A percentile compares a stretch with the other conserved stretches of the same genome.
These are phyloP conservation scores for Candida boidinii DNA, from an alignment of 805 yeast species.

Conservation along the genomic window DNA sequence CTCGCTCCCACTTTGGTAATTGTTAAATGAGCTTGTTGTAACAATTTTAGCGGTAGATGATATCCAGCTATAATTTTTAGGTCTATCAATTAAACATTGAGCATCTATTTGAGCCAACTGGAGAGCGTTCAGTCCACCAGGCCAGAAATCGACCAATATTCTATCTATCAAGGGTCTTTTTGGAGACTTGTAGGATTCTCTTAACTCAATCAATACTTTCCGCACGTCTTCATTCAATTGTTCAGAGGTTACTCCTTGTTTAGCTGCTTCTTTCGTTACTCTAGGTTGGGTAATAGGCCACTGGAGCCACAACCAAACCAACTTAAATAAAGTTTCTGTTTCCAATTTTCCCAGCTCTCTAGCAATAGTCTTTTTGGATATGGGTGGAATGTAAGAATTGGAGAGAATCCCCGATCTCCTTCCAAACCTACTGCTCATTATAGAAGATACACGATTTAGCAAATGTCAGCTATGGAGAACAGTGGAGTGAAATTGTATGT, in stretches of 20 bases:
- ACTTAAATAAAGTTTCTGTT: slow-evolving; percentile 20
- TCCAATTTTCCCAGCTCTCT: slow-evolving; percentile 19
- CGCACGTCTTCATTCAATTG: slow-evolving; percentile 10
- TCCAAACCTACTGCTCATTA: neutral
- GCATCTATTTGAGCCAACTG: slow-evolving; percentile 69
- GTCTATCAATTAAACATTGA: slow-evolving; percentile 52
- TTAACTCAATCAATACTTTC: slow-evolving; percentile 7
- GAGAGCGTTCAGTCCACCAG: slow-evolving; percentile 47
- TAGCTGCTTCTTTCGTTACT: slow-evolving; percentile 11
- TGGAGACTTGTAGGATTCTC: slow-evolving; percentile 4
- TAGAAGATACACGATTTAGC: too few species aligned
- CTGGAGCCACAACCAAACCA: slow-evolving; percentile 25
- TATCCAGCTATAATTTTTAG: slow-evolving; percentile 38
- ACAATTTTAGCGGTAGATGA: slow-evolving; percentile 35
- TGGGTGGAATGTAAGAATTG: slow-evolving; percentile 24
- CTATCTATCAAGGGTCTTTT: slow-evolving; percentile 32
- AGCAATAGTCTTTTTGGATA: slow-evolving; percentile 12
- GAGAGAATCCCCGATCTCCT: slow-evolving; percentile 23
- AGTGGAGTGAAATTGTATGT: too few species aligned
- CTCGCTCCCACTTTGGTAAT: slow-evolving; percentile 3
- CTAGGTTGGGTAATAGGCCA: slow-evolving; percentile 22
- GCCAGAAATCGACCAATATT: slow-evolving; percentile 43
- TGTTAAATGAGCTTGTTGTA: slow-evolving; percentile 14
- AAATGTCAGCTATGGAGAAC: too few species aligned
- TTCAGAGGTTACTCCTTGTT: slow-evolving; percentile 10